These are phyloP conservation scores for Alternaria solani DNA, from an alignment of 2,329 filamentous ascomycete genomes.

Conservation along the genomic window DNA sequence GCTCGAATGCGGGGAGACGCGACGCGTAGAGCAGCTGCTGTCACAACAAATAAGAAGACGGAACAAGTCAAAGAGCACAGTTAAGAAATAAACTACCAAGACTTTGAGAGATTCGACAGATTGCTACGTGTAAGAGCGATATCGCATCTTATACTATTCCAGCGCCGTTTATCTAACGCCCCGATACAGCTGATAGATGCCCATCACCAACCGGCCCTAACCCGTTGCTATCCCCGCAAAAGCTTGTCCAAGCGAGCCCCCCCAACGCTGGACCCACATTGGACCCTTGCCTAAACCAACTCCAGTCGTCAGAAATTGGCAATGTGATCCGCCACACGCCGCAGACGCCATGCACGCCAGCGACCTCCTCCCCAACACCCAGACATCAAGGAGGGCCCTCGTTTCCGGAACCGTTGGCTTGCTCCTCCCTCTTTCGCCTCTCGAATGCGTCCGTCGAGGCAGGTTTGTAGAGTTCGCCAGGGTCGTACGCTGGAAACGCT, in stretches of 20 bases:
- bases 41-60: background rate
- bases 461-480: background rate
- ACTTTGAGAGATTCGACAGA: background rate
- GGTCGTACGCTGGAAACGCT: background rate
- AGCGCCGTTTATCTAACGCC: constrained; percentile 13
- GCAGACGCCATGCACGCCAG: constrained; percentile 20
- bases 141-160: constrained; percentile 17
- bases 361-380: background rate
- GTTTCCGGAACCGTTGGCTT: background rate
- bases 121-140: background rate
- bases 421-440: background rate
- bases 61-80: background rate
- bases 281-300: constrained; percentile 16
- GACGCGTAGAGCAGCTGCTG: background rate
- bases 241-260: constrained; percentile 25
- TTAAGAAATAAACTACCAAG: background rate
- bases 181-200: constrained; percentile 14
- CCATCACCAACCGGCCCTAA: constrained; percentile 17
- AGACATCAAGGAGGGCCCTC: background rate
- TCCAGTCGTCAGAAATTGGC: constrained; percentile 10
- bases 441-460: background rate
- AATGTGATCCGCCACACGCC: constrained; percentile 22
- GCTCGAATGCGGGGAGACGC: constrained; percentile 5
- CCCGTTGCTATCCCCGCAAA: constrained; percentile 31
- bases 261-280: constrained; percentile 11